Base-by-base conservation (phyloP, 768 basidiomycete species). In the Pisolithus microcarpus region DNA sequence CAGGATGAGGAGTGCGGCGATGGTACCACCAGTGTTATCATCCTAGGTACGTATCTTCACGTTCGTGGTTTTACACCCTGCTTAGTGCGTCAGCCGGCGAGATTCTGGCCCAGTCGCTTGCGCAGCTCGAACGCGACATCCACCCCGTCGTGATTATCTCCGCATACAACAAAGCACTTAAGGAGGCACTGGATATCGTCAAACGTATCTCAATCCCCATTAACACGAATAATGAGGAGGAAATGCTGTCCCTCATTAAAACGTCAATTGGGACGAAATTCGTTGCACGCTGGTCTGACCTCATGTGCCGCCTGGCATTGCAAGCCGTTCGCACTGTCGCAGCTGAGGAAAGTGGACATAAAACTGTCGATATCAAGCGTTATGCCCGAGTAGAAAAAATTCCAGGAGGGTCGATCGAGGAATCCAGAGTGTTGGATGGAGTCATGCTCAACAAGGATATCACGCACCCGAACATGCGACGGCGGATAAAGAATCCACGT, bases 391-490 rank as follows among this genome's bases (percentile, higher is more conserved):
- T 98, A 8, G 96, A 99, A 70, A 99, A 98, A 72, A 78, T 99
- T 9, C 92, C 96, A 1, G 96, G 96, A 8, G 95, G 95, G 10
- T 93, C 95, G 70, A 97, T 99, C 60, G 96, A 99, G 72, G 80
- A 94, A 53, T 90, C 87, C 52, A 71, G 73, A 53, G 95, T 98
- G 4, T 68, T 98, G 50, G 80, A 76, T 48, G 95, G 96, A 43
- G 86, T 99, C 49, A 92, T 99, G 86, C 69, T 98, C 60, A 99
- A 98, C 81, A 98, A 99, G 76, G 96, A 98, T 65, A 88, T 99
- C 60, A 96, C 92, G 0, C 96, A 98, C 69, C 94, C 96, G 9
- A 84, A 89, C 58, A 99, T 98, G 96, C 75, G 95, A 49, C 69
- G 96, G 51, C 75, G 91, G 57, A 98, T 98, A 66, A 79, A 75